phyloP scores from a whole-genome alignment of 257 asterid species.

The Penstemon barbatus region DNA sequence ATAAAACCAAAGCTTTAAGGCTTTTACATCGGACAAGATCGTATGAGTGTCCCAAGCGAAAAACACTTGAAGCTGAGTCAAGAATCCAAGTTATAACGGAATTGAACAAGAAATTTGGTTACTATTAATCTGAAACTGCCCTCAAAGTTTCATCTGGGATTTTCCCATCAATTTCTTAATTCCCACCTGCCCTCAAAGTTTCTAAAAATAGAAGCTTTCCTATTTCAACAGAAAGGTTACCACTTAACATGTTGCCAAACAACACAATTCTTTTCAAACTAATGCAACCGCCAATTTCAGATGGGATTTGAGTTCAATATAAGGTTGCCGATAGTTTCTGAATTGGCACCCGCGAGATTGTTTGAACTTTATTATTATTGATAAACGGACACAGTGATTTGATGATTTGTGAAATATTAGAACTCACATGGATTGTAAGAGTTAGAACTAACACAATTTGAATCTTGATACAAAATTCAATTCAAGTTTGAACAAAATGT shows the following conservation, averaged over 20 bases:
- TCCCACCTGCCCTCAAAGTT: too few relatives aligned
- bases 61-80: slow-evolving; percentile 54
- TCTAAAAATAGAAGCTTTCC: too few relatives aligned
- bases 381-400: slow-evolving; percentile 39
- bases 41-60: slow-evolving; percentile 77
- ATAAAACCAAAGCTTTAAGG: slow-evolving; percentile 74
- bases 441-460: too few relatives aligned
- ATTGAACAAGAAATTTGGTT: slow-evolving; percentile 67
- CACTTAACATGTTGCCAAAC: slow-evolving; percentile 63
- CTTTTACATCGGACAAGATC: slow-evolving; percentile 55
- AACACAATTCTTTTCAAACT: slow-evolving; percentile 41
- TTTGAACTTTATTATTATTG: slow-evolving; percentile 52
- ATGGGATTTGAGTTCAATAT: slow-evolving; percentile 54
- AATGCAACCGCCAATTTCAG: slow-evolving; percentile 48
- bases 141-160: too few relatives aligned
- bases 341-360: slow-evolving; percentile 51
- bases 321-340: slow-evolving; percentile 50
- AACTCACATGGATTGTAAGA: too few relatives aligned
- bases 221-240: slow-evolving; percentile 49
- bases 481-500: too few relatives aligned
- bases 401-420: too few relatives aligned
- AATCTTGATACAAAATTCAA: too few relatives aligned
- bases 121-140: slow-evolving; percentile 70
- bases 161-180: too few relatives aligned
- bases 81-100: slow-evolving; percentile 56